A percentile compares a stretch with the other conserved stretches of the same genome.
phyloP scores from a whole-genome alignment of 495 filamentous ascomycete genomes.

The Parmelia sp. region DNA sequence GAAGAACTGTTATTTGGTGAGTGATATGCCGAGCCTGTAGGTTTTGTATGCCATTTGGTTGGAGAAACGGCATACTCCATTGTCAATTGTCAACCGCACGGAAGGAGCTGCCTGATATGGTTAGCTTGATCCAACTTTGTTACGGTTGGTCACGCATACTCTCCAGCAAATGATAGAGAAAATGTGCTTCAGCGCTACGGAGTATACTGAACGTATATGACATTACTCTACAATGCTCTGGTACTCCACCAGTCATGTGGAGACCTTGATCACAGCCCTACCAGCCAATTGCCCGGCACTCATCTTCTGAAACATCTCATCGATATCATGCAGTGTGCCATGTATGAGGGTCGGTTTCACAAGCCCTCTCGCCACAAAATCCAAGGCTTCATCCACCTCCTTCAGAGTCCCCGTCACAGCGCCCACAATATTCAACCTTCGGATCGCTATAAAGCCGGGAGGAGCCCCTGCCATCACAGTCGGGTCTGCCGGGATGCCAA shows the following conservation, averaged over 20 bases:
- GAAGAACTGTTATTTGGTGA: too few relatives aligned
- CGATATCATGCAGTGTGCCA: slow-evolving; percentile 7
- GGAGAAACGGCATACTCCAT: too few relatives aligned
- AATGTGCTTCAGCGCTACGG: too few relatives aligned
- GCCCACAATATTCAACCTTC: slow-evolving; percentile 14
- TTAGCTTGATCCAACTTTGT: neutral
- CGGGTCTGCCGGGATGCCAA: slow-evolving; percentile 1
- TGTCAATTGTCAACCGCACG: neutral
- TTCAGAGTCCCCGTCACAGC: slow-evolving; percentile 16
- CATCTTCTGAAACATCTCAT: slow-evolving; percentile 1
- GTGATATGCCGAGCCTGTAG: too few relatives aligned
- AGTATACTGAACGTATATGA: too few relatives aligned
- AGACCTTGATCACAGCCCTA: neutral
- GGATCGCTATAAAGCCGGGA: neutral
- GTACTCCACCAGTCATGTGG: too few relatives aligned
- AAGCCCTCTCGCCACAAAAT: slow-evolving; percentile 16
- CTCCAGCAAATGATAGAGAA: too few relatives aligned
- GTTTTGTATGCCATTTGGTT: too few relatives aligned
- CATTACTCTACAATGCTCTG: too few relatives aligned
- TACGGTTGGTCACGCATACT: too few relatives aligned
- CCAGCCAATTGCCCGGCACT: neutral
- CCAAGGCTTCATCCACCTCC: slow-evolving; percentile 18
- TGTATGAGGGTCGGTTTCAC: neutral
- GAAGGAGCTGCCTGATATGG: neutral
- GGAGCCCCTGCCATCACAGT: slow-evolving; percentile 3